These are phyloP conservation scores for Ophiostoma quercus DNA, from an alignment of 2,329 filamentous ascomycete genomes.

Conservation along the genomic window DNA sequence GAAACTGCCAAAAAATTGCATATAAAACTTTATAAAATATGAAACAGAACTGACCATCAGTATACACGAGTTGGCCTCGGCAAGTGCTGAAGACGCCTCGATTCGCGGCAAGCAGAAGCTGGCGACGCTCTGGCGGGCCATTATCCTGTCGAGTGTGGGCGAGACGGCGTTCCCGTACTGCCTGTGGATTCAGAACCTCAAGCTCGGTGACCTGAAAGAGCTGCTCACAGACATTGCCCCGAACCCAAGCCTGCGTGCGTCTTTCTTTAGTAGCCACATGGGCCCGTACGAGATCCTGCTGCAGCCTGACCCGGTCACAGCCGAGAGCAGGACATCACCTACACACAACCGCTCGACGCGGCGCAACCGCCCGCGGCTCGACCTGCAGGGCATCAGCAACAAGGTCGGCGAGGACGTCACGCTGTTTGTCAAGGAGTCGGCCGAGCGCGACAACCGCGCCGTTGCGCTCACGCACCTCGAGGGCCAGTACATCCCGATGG, in stretches of 20 bases:
- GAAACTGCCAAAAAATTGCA: not conserved
- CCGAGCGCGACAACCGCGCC: slow-evolving; percentile 40
- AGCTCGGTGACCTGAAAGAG: slow-evolving; percentile 56
- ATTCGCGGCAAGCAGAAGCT: slow-evolving; percentile 44
- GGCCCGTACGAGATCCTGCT: slow-evolving; percentile 33
- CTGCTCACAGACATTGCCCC: slow-evolving; percentile 51
- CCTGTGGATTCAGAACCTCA: slow-evolving; percentile 59
- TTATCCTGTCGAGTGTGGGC: slow-evolving; percentile 60
- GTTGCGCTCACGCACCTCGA: slow-evolving; percentile 54
- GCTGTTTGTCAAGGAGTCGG: slow-evolving; percentile 42
- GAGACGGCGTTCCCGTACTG: slow-evolving; percentile 64
- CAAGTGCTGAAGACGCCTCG: slow-evolving; percentile 37
- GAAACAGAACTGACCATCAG: not conserved
- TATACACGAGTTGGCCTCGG: not conserved
- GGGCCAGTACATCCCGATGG: slow-evolving; percentile 45
- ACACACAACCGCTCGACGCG: slow-evolving; percentile 19
- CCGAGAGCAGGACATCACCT: slow-evolving; percentile 16
- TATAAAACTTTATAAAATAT: too few species aligned
- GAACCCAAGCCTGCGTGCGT: slow-evolving; percentile 30
- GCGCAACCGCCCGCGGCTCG: slow-evolving; percentile 31
- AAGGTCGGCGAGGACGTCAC: slow-evolving; percentile 55
- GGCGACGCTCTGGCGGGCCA: slow-evolving; percentile 62
- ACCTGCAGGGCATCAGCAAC: slow-evolving; percentile 37
- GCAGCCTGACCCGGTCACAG: not conserved
- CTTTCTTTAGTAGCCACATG: slow-evolving; percentile 42